Percentiles rank a stretch among this genome's conserved stretches.
Conservation (phyloP, 192 early-diverging fungal genomes). For the Coemansia sp. region DNA sequence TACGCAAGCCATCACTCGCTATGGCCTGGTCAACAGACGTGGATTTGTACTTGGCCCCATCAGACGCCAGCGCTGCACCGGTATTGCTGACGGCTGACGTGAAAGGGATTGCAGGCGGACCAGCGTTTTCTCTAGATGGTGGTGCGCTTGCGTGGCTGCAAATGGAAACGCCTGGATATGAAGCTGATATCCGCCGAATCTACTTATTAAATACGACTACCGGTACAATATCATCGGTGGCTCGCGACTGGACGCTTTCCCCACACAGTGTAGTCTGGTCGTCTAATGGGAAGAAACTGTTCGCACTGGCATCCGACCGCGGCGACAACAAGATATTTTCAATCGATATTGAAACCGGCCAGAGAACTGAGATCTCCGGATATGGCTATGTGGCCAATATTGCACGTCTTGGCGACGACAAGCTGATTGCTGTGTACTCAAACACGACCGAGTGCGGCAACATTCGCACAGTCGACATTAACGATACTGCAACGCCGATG, state of each 20-base stretch:
- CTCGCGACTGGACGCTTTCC: conserved; percentile 58
- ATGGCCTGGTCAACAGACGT: conserved; percentile 72
- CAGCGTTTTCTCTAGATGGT: conserved; percentile 68
- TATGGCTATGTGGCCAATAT: conserved; percentile 22
- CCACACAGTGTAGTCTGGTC: conserved; percentile 62
- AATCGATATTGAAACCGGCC: conserved; percentile 29
- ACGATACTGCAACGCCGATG: conserved; percentile 18
- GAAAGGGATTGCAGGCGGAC: conserved; percentile 59
- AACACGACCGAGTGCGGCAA: conserved; percentile 46
- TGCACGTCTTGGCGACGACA: conserved; percentile 16
- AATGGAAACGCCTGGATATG: conserved; percentile 72
- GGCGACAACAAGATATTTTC: conserved; percentile 56
- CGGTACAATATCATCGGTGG: conserved; percentile 28
- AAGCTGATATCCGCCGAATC: conserved; percentile 72
- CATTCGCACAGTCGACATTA: conserved; percentile 36
- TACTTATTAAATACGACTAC: conserved; percentile 46
- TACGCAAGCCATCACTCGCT: conserved; percentile 55
- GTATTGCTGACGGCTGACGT: conserved; percentile 56
- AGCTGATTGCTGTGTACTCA: conserved; percentile 49
- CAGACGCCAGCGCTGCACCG: conserved; percentile 31
- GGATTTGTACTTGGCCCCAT: conserved; percentile 64
- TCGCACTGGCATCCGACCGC: conserved; percentile 60
- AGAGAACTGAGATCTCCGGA: conserved; percentile 35
- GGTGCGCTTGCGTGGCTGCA: conserved; percentile 70
- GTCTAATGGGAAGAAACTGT: conserved; percentile 56